phyloP scores from a whole-genome alignment of 768 basidiomycete genomes.

The Mrakia frigida region DNA sequence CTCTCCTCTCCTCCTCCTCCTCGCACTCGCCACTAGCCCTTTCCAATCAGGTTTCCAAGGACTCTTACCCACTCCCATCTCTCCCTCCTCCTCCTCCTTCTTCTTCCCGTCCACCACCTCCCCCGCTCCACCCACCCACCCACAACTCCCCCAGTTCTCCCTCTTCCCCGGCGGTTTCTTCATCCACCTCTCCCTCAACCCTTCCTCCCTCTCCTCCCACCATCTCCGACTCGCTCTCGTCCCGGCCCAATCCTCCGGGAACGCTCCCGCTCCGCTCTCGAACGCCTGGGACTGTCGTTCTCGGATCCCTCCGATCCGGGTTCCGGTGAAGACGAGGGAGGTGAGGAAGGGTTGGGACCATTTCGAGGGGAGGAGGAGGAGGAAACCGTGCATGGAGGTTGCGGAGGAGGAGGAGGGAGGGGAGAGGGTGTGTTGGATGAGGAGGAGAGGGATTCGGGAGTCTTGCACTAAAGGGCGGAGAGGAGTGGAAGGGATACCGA shows the following conservation, averaged over 20 bases:
- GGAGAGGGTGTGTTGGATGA: constrained; percentile 68
- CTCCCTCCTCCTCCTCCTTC: constrained; percentile 44
- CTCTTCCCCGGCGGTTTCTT: constrained; percentile 84
- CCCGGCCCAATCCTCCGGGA: constrained; percentile 74
- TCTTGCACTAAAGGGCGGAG: constrained; percentile 67
- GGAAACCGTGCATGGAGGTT: constrained; percentile 70
- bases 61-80: constrained; percentile 58
- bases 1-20: neutral
- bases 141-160: constrained; percentile 60
- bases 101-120: constrained; percentile 53
- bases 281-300: constrained; percentile 75
- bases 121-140: constrained; percentile 68
- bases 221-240: constrained; percentile 55
- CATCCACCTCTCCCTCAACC: constrained; percentile 63
- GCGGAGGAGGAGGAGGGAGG: constrained; percentile 9
- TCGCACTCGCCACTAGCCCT: constrained; percentile 28
- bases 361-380: constrained; percentile 73
- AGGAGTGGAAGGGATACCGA: constrained; percentile 68
- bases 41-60: constrained; percentile 77
- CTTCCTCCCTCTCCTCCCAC: constrained; percentile 50
- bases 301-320: constrained; percentile 76
- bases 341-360: constrained; percentile 87
- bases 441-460: constrained; percentile 72
- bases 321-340: constrained; percentile 75
- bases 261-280: constrained; percentile 68